Conservation (phyloP, 1,284 basidiomycete species). For the Pseudozyma hubeiensis region DNA sequence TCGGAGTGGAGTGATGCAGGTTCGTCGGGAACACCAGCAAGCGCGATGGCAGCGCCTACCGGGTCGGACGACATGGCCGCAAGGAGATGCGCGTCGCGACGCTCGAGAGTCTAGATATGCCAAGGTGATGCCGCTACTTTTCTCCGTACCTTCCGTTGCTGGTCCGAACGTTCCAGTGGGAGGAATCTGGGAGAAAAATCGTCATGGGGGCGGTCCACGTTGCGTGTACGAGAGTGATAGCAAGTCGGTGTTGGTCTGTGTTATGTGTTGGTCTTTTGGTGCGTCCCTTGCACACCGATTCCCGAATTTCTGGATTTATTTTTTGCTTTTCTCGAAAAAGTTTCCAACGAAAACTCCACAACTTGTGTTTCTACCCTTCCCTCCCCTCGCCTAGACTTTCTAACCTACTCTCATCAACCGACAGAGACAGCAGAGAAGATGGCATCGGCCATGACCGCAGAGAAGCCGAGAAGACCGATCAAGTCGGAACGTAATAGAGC, state of each 20-base stretch:
- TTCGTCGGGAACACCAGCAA: conserved; percentile 49
- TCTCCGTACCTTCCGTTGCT: neutral
- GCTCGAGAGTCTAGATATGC: neutral
- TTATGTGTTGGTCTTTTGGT: neutral
- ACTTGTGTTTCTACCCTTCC: neutral
- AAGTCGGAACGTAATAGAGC: conserved; percentile 44
- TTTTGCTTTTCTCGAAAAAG: conserved; percentile 7
- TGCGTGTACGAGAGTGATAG: neutral
- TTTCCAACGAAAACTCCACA: conserved; percentile 27
- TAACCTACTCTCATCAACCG: neutral
- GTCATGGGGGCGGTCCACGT: too few species aligned
- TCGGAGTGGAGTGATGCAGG: conserved; percentile 39
- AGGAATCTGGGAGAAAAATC: neutral
- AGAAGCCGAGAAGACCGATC: conserved; percentile 20
- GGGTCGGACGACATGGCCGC: conserved; percentile 52
- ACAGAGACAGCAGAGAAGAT: conserved; percentile 7
- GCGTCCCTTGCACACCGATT: conserved; percentile 16
- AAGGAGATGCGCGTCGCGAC: neutral
- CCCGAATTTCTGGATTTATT: conserved; percentile 17
- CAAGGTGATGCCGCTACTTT: neutral
- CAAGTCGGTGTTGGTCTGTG: neutral
- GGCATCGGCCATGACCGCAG: conserved; percentile 6
- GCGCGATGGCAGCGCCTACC: conserved; percentile 55
- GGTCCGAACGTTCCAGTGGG: neutral
- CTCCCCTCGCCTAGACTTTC: neutral